Evolutionary conservation across 345 rosid genomes (phyloP).

Genomic region (Corchorus capsularis): DNA sequence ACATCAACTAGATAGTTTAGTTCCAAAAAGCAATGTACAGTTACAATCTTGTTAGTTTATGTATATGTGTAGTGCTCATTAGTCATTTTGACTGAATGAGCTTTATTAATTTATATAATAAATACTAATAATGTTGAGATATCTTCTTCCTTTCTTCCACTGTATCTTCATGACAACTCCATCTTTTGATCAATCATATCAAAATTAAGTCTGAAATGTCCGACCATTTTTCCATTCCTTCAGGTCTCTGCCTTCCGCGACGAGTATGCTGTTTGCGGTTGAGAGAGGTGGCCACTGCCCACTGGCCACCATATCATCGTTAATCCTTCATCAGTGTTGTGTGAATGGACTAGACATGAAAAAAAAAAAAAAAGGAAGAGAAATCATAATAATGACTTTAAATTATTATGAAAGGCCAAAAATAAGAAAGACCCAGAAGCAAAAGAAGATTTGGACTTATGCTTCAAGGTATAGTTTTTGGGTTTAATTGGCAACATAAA

Average conservation of each 20-base stretch:
- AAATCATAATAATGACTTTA: neutral
- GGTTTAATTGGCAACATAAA: neutral
- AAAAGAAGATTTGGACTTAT: neutral
- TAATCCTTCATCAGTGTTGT: neutral
- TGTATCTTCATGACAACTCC: neutral
- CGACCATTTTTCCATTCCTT: no score
- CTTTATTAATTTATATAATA: neutral
- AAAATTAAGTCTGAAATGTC: neutral
- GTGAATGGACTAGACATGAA: neutral
- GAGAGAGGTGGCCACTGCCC: neutral
- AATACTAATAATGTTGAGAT: neutral
- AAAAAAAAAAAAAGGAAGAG: neutral
- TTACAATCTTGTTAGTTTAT: neutral
- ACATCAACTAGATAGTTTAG: constrained; percentile 2
- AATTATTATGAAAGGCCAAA: constrained; percentile 15
- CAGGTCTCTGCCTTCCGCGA: no score
- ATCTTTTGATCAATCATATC: neutral
- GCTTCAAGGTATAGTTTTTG: neutral
- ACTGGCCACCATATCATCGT: neutral
- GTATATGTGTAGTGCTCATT: neutral
- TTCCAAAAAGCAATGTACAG: neutral
- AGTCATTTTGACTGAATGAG: neutral
- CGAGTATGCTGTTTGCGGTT: neutral
- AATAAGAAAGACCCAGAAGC: neutral
- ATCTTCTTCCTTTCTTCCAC: neutral